Evolutionary conservation across 2,329 filamentous ascomycete genomes (phyloP).

Genomic region (Eutypella sp.): DNA sequence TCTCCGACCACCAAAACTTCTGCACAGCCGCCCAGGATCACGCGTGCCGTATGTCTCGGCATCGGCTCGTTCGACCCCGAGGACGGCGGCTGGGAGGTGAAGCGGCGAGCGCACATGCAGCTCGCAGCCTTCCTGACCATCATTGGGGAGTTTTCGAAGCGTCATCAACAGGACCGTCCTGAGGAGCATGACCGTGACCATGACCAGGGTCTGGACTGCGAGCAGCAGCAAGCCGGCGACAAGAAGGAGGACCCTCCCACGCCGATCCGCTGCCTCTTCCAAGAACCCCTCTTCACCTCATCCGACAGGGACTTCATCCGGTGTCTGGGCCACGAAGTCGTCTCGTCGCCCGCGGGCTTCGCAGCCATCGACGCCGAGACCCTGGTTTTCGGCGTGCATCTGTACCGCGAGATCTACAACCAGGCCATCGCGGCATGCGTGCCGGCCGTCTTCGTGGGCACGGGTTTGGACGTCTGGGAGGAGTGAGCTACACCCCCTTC

Average conservation of each 20-base stretch:
- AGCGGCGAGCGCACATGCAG: constrained; percentile 45
- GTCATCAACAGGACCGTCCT: background rate
- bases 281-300: constrained; percentile 48
- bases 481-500: constrained; percentile 35
- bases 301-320: constrained; percentile 48
- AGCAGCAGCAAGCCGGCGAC: constrained; percentile 13
- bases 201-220: constrained; percentile 2
- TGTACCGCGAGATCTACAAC: constrained; percentile 50
- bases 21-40: constrained; percentile 18
- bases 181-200: no score
- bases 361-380: constrained; percentile 41
- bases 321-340: constrained; percentile 47
- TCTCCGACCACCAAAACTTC: constrained; percentile 11
- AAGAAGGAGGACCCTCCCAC: background rate
- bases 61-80: constrained; percentile 50
- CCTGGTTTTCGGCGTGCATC: constrained; percentile 59
- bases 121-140: constrained; percentile 48
- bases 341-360: constrained; percentile 50
- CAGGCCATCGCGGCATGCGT: constrained; percentile 39
- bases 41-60: constrained; percentile 48
- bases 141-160: constrained; percentile 34
- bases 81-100: constrained; percentile 40
- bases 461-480: constrained; percentile 46
- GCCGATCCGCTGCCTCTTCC: constrained; percentile 43
- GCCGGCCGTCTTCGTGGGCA: constrained; percentile 56